Conservation (phyloP, 352 stramenopile species). For the Phytophthora tentaculata region DNA sequence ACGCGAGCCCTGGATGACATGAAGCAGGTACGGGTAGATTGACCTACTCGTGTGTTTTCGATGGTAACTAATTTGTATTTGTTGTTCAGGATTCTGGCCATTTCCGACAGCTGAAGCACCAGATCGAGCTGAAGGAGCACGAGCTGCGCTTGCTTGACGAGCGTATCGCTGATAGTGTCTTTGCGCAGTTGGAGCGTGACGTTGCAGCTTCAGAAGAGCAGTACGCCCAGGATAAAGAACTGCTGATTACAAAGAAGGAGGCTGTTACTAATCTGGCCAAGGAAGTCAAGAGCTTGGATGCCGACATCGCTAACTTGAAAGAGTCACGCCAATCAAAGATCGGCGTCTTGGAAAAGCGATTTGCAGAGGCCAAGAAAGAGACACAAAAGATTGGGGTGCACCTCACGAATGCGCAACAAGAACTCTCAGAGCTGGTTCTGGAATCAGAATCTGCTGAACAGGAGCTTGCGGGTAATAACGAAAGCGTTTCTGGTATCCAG, state of each 20-base stretch:
- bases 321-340: slow-evolving; percentile 84
- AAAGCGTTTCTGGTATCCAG: slow-evolving; percentile 56
- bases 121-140: slow-evolving; percentile 87
- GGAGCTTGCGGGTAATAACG: slow-evolving; percentile 64
- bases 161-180: slow-evolving; percentile 79
- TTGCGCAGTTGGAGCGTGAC: slow-evolving; percentile 80
- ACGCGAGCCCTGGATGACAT: slow-evolving; percentile 65
- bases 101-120: slow-evolving; percentile 76
- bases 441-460: slow-evolving; percentile 77
- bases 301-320: slow-evolving; percentile 85
- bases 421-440: slow-evolving; percentile 75
- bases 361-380: slow-evolving; percentile 79
- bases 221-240: slow-evolving; percentile 69
- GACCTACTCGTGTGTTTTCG: background rate
- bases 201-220: slow-evolving; percentile 74
- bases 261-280: slow-evolving; percentile 78
- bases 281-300: slow-evolving; percentile 75
- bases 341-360: slow-evolving; percentile 76
- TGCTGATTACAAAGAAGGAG: slow-evolving; percentile 67
- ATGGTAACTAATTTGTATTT: slow-evolving; percentile 10
- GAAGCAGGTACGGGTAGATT: slow-evolving; percentile 55
- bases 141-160: slow-evolving; percentile 80
- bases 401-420: slow-evolving; percentile 69
- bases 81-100: slow-evolving; percentile 62
- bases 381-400: slow-evolving; percentile 64